Base-by-base conservation (phyloP, 169 alveolate species). In the Cryptosporidium andersoni region DNA sequence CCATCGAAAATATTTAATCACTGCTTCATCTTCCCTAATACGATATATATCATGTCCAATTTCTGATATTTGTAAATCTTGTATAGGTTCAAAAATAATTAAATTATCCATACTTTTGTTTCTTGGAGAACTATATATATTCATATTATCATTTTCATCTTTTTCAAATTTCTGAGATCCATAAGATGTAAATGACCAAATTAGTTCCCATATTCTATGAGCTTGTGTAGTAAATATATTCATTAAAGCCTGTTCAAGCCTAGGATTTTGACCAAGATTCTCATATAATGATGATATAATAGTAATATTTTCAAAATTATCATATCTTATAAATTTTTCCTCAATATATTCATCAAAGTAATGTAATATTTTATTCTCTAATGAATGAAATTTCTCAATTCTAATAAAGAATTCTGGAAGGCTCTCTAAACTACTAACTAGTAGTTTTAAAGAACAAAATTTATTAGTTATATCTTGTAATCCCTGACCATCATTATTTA, bases 21-120 rank as follows among this genome's bases (percentile, higher is more conserved):
- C 45, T n/a, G 66, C 82, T 4, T 67, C 82, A 67, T 67, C 82
- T 45, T 67, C 82, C 39, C 82, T 67, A 40, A 67, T 67, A 53
- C 82, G 37, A 37, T 53, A 42, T 16, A 67, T 53, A 56, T 67
- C 82, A 14, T 67, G 65, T 3, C 66, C 16, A 11, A 67, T 34
- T 14, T 34, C n/a, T 3, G 37, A 47, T 9, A 47, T 36, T 12
- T 67, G 16, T 39, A 67, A 67, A 37, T 67, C 82, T 53, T 52
- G 47, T 16, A 67, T 67, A 2, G 82, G 40, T 37, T 49, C 39
- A n/a, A 67, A 53, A 14, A 52, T 53, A 14, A 67, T 67, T 8
- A 64, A 25, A 14, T 56, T 25, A 56, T 14, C 40, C 9, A 11
- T n/a, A 25, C 14, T 25, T 8, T 14, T 56, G 11, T 14, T 47